Conservation (phyloP, 2,329 filamentous ascomycete genomes). For the Camillea tinctor region DNA sequence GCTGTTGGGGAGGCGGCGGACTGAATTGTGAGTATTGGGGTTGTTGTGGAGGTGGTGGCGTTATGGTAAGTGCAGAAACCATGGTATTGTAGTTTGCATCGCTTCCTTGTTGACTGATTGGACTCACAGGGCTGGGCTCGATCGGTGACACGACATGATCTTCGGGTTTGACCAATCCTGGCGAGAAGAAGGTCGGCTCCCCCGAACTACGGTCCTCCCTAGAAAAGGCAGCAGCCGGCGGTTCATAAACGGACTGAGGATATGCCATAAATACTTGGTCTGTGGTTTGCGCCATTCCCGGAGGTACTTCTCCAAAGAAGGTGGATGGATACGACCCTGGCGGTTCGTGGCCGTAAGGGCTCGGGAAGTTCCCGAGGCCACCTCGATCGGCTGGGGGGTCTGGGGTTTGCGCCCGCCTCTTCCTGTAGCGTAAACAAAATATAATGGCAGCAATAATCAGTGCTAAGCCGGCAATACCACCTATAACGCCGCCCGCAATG, state of each 20-base stretch:
- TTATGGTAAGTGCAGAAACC: slow-evolving; percentile 20
- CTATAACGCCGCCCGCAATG: slow-evolving; percentile 29
- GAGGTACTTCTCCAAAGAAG: slow-evolving; percentile 30
- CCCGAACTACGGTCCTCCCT: slow-evolving; percentile 6
- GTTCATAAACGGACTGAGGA: slow-evolving; percentile 12
- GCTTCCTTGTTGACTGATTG: slow-evolving; percentile 10
- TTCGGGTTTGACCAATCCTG: background rate
- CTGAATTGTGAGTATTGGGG: slow-evolving; percentile 25
- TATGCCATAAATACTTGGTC: slow-evolving; percentile 16
- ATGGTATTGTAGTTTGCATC: slow-evolving; percentile 22
- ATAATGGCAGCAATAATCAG: slow-evolving; percentile 25
- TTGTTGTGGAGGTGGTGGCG: background rate
- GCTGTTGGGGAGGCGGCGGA: background rate
- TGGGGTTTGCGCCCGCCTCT: slow-evolving; percentile 11
- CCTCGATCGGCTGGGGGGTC: slow-evolving; percentile 10
- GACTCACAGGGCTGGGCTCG: slow-evolving; percentile 14
- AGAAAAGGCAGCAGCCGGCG: slow-evolving; percentile 10
- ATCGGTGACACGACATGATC: slow-evolving; percentile 13
- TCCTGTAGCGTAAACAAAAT: slow-evolving; percentile 24
- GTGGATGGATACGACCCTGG: slow-evolving; percentile 30
- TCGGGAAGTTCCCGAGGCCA: slow-evolving; percentile 14
- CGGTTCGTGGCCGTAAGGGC: slow-evolving; percentile 23
- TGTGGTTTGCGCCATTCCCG: slow-evolving; percentile 24
- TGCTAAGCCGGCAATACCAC: slow-evolving; percentile 26
- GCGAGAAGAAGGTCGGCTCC: slow-evolving; percentile 12